Conservation (phyloP, 352 stramenopile species). For the Phytophthora rubi region DNA sequence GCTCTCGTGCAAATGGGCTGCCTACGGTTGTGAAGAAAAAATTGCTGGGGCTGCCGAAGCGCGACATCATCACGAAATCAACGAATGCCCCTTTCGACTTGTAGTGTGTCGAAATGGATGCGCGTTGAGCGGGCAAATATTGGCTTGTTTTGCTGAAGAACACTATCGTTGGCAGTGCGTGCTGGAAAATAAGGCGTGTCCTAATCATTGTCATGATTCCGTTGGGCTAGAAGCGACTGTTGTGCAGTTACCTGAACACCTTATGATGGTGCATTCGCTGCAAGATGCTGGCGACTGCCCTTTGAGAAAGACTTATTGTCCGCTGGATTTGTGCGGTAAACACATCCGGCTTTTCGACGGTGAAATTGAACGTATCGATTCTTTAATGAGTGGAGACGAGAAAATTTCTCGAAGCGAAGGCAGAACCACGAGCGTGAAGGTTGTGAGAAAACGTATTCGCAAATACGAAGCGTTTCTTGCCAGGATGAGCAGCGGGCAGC, state of each 20-base stretch:
- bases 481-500: background rate
- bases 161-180: slow-evolving; percentile 80
- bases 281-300: slow-evolving; percentile 57
- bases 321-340: slow-evolving; percentile 73
- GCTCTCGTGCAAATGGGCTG: slow-evolving; percentile 59
- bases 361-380: background rate
- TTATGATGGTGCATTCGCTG: slow-evolving; percentile 52
- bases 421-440: slow-evolving; percentile 16
- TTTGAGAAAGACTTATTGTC: slow-evolving; percentile 47
- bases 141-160: slow-evolving; percentile 54
- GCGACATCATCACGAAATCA: slow-evolving; percentile 60
- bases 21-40: slow-evolving; percentile 49
- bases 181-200: slow-evolving; percentile 50
- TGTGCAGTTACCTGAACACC: slow-evolving; percentile 35
- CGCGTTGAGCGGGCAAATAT: slow-evolving; percentile 42
- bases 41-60: slow-evolving; percentile 50
- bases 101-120: slow-evolving; percentile 64
- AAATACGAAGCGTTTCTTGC: slow-evolving; percentile 18
- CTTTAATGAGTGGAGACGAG: slow-evolving; percentile 34
- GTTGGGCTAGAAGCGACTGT: background rate
- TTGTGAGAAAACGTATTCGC: slow-evolving; percentile 19
- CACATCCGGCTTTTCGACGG: slow-evolving; percentile 57
- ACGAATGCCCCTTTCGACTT: slow-evolving; percentile 61
- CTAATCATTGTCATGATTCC: slow-evolving; percentile 28
- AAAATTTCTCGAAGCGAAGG: slow-evolving; percentile 1